These are phyloP conservation scores for Mycena vulgaris DNA, from an alignment of 768 basidiomycete species.

Conservation along the genomic window DNA sequence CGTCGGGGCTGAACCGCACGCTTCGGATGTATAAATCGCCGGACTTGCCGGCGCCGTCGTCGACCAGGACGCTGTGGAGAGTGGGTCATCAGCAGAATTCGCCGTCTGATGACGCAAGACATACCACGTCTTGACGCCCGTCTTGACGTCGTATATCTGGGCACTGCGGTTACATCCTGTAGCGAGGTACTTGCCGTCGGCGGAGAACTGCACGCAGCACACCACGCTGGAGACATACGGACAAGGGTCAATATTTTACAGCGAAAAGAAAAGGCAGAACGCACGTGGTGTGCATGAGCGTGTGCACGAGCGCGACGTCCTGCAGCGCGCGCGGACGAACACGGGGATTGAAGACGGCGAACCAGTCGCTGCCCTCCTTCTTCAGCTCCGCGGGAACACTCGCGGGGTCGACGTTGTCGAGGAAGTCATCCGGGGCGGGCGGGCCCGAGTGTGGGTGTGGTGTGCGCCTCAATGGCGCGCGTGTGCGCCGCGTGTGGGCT, in stretches of 20 bases:
- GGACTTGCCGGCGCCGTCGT: conserved; percentile 79
- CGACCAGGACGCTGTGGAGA: conserved; percentile 74
- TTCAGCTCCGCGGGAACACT: conserved; percentile 66
- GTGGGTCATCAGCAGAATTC: background rate
- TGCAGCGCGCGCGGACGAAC: conserved; percentile 69
- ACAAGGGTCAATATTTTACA: no score
- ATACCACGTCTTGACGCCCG: conserved; percentile 88
- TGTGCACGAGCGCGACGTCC: conserved; percentile 85
- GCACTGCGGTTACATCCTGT: conserved; percentile 95
- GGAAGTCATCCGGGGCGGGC: conserved; percentile 53
- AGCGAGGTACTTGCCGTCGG: conserved; percentile 92
- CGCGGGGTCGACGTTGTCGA: conserved; percentile 64
- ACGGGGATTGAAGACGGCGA: conserved; percentile 86
- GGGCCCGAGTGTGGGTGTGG: no score
- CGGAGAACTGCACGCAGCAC: conserved; percentile 96
- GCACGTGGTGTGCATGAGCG: conserved; percentile 87
- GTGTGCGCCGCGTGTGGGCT: conserved; percentile 19
- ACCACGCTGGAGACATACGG: conserved; percentile 58
- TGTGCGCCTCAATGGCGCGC: no score
- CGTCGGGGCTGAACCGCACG: conserved; percentile 95
- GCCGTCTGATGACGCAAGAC: no score
- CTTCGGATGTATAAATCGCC: conserved; percentile 95
- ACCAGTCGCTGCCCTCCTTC: conserved; percentile 88
- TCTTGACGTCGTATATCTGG: conserved; percentile 95
- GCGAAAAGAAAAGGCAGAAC: conserved; percentile 35